Evolutionary conservation across 2,329 filamentous ascomycete species (phyloP), one percentile per base, ranked within the genome.

Genomic region (Nannizziopsis barbatae): DNA sequence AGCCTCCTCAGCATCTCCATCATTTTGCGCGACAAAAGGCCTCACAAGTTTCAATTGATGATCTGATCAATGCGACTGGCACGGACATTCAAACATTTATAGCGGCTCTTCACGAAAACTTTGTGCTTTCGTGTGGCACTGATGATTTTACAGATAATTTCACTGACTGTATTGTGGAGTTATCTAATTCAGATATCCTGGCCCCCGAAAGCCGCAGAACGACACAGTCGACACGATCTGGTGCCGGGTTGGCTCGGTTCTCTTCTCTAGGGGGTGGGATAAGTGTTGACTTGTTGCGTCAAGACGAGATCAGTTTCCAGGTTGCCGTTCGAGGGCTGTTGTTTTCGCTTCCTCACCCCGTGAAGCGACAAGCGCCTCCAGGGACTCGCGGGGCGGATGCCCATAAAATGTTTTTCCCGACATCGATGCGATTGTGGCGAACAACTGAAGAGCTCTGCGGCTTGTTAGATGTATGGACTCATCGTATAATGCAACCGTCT

Each of bases 291-390:
- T 75, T 82, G 11, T 69, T 96, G 8, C 81, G 89, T 5, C 90
- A 96, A 65, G 88, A 95, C 54, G 92, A 98, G 61, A 89, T 98
- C 62, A 82, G 84, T 18, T 96, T 95, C 55, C 86, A 98, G 55
- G 81, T 90, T 14, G 88, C 88, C 3, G 86, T 94, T 0, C 80
- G 89, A 10, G 92, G 92, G 0, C 68, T 96, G 43, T 67, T 95
- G 0, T 94, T 94, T 62, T 82, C 81, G 8, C 74, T 98, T 1
- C 92, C 92, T 1, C 78, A 78, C 57, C 90, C 90, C 0, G 92
- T 98, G 8, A 90, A 86, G 62, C 76, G 73, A 63, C 71, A 57
- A 60, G 69, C 60, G 58, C 65, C 60, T 57, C 69, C 59, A 53
- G 56, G 51, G n/a, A 61, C 56, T 51, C 60, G 47, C 52, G 59